Evolutionary conservation across 1,284 basidiomycete species (phyloP).

Genomic region (Cutaneotrichosporon arboriforme): DNA sequence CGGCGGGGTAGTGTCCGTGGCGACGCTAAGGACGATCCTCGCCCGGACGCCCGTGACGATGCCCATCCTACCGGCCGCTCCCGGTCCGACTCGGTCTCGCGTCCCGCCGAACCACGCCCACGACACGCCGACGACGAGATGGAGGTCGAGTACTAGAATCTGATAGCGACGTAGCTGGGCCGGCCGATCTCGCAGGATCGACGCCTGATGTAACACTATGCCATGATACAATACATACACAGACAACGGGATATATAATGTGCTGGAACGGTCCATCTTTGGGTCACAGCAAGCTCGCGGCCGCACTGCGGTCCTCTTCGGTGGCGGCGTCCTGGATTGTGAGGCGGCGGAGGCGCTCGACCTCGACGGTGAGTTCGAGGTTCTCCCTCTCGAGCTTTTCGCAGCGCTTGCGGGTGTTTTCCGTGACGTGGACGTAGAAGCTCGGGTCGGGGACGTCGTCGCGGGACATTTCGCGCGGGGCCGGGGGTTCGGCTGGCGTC

Average conservation of each 20-base stretch:
- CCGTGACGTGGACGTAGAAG: slow-evolving; percentile 25
- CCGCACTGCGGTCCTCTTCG: neutral
- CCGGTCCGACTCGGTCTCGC: slow-evolving; percentile 3
- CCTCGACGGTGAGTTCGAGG: slow-evolving; percentile 23
- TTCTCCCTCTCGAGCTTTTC: slow-evolving; percentile 35
- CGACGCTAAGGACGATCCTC: neutral
- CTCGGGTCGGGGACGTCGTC: slow-evolving; percentile 1
- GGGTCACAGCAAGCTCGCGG: neutral
- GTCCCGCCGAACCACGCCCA: neutral
- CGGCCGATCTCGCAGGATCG: no score
- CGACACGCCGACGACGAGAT: slow-evolving; percentile 15
- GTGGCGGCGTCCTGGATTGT: slow-evolving; percentile 2
- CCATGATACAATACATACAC: no score
- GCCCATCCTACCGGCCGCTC: no score
- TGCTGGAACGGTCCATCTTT: no score
- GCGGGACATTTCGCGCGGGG: neutral
- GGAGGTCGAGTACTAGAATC: slow-evolving; percentile 18
- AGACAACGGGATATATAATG: no score
- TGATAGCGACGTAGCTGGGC: neutral
- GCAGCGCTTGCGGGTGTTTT: slow-evolving; percentile 19
- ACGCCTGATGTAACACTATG: no score
- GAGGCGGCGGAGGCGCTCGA: slow-evolving; percentile 15
- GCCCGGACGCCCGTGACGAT: no score
- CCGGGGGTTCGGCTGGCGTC: neutral
- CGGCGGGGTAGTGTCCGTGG: slow-evolving; percentile 5